Evolutionary conservation across 2,329 filamentous ascomycete species (phyloP), one percentile per base, ranked within the genome.

Genomic region (Pestalotiopsis sp.): DNA sequence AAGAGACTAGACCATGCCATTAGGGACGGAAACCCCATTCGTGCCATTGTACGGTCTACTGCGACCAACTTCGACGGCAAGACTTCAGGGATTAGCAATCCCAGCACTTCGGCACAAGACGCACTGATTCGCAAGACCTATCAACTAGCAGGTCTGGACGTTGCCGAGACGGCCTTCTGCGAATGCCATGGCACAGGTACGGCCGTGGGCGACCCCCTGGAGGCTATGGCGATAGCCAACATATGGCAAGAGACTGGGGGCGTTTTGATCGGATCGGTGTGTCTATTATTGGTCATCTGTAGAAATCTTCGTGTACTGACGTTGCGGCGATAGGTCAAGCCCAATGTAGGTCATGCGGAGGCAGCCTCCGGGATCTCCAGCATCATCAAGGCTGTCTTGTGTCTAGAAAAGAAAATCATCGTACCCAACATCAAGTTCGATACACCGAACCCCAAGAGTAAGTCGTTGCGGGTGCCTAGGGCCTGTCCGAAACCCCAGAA

Each of bases 1-100:
- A 86, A 86, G 72, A 74, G 73, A 0, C 71, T 85, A 0, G 72
- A 75, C 4, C 76, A 81, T 61, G 84, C 84, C 1, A 66, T 85
- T 4, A 71, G 73, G n/a, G 82, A 82, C 59, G 79, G 79, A 11
- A 80, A 85, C 70, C 76, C 77, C 0, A 75, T 80, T 36, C 71
- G 75, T n/a, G 73, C 73, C 3, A 70, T 80, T 7, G 76, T 82
- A 56, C 71, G 75, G 3, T 75, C 14, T n/a, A 57, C 70, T 0
- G 23, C 57, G 12, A 62, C 25, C 25, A 66, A 52, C 27, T 25
- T 56, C 17, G 65, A 66, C 39, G 65, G 65, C 31, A 38, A 49
- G 49, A 57, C 64, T 3, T 20, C 45, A 4, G 62, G 17, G 9
- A 66, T 66, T 2, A 49, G 31, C 27, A 38, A 25, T 57, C 64